Evolutionary conservation across 305 asterid genomes (phyloP), one percentile per base, ranked within the genome.

Genomic region (Solanum chacoense): DNA sequence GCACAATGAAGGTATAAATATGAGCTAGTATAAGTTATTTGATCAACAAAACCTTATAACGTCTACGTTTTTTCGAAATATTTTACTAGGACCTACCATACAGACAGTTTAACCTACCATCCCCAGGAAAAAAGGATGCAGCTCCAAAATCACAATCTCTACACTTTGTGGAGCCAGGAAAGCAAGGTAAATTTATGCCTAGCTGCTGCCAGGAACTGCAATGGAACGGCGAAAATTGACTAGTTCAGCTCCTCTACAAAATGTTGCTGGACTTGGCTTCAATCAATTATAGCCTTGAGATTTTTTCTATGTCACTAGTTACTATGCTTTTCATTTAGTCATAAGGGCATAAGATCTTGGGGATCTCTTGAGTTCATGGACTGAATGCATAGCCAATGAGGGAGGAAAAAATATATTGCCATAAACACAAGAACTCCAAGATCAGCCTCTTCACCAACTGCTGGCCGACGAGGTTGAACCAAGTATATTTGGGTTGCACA

Each of bases 401-500:
- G 99, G 89, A 95, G 87, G 94, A 96, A 96, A 81, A 95, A 95
- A 93, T 93, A 95, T 20, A 91, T 78, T 7, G 89, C 91, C 8
- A 96, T 94, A 89, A 96, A 95, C 78, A 95, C 93, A 20, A 95
- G 92, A 35, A 96, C 99, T 50, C 99, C 98, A 8, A 96, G 92
- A 89, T 96, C 99, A 42, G 99, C 98, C 91, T 96, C 99, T 89
- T 96, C 99, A 29, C 99, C 99, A 59, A 96, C 97, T 3, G 99
- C 96, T 18, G 99, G 94, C 8, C 97, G 93, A 69, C 94, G 96
- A 40, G 99, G 99, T 24, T 59, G 90, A 22, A 94, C 94, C 91
- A 93, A 85, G 89, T 96, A 96, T 45, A 93, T 93, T 95, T 96
- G 98, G 91, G 93, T 93, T 72, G 88, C 96, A 59, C 99, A 96